A percentile compares a stretch with the other conserved stretches of the same genome.
Conservation (phyloP, 148 eudicot species). For the Drosera capensis region DNA sequence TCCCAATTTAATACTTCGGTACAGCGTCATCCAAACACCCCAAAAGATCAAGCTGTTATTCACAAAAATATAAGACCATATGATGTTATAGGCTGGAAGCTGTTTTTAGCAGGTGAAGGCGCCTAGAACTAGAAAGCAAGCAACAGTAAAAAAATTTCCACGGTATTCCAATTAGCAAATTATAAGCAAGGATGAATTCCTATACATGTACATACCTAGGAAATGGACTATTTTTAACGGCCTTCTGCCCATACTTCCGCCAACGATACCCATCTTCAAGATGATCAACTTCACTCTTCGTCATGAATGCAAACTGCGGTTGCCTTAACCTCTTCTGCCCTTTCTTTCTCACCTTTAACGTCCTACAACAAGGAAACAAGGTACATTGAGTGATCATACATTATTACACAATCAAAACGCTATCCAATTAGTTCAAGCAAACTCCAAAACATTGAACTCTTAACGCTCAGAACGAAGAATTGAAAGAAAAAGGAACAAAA, state of each 20-base stretch:
- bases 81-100: too few relatives aligned
- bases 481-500: too few relatives aligned
- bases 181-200: neutral
- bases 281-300: conserved; percentile 90
- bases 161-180: conserved; percentile 1
- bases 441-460: too few relatives aligned
- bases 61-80: too few relatives aligned
- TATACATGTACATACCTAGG: conserved; percentile 39
- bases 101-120: too few relatives aligned
- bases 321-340: conserved; percentile 71
- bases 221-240: conserved; percentile 93
- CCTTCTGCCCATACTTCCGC: conserved; percentile 96
- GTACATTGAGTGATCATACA: neutral
- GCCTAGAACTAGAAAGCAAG: too few relatives aligned
- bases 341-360: conserved; percentile 59
- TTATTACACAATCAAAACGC: neutral
- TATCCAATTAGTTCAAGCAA: neutral
- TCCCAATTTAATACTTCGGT: too few relatives aligned
- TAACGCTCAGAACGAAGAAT: too few relatives aligned
- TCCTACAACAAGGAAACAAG: conserved; percentile 18
- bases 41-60: too few relatives aligned
- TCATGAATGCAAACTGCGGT: conserved; percentile 83
- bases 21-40: too few relatives aligned
- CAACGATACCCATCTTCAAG: conserved; percentile 98
- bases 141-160: neutral